Conservation (phyloP, 2,329 filamentous ascomycete species). For the Chaetothyriales sp. region DNA sequence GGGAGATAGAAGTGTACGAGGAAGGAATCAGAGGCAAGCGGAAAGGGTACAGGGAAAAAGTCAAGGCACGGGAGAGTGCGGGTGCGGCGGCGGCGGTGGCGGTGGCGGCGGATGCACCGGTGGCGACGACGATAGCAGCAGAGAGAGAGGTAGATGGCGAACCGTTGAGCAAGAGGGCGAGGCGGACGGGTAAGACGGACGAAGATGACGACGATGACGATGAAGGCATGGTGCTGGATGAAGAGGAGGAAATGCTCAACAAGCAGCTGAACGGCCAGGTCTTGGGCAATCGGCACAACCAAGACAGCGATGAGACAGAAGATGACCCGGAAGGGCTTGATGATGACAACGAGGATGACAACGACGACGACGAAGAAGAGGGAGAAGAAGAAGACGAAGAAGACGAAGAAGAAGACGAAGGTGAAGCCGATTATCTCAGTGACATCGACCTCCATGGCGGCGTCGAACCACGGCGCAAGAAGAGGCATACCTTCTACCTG, state of each 20-base stretch:
- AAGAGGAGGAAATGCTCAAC: conserved; percentile 19
- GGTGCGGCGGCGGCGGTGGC: conserved; percentile 38
- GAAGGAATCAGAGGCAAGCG: conserved; percentile 26
- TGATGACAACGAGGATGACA: conserved; percentile 10
- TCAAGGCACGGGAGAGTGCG: conserved; percentile 34
- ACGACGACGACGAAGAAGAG: conserved; percentile 15
- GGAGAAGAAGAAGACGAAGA: conserved; percentile 24
- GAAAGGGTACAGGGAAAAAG: conserved; percentile 27
- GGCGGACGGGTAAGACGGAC: conserved; percentile 9
- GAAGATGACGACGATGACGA: conserved; percentile 16
- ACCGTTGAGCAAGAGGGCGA: conserved; percentile 7
- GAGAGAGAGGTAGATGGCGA: conserved; percentile 3
- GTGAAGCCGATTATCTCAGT: not conserved
- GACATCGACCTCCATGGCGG: not conserved
- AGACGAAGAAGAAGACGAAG: conserved; percentile 15
- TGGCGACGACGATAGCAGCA: conserved; percentile 15
- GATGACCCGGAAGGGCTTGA: conserved; percentile 12
- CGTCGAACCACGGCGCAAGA: not conserved
- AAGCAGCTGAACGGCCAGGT: conserved; percentile 16
- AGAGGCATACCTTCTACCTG: conserved; percentile 2
- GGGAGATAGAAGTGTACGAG: conserved; percentile 40
- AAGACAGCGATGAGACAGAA: conserved; percentile 13
- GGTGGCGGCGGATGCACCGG: conserved; percentile 7
- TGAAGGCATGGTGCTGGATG: conserved; percentile 14
- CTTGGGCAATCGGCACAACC: conserved; percentile 12